phyloP scores from a whole-genome alignment of 2,329 filamentous ascomycete species.

The Gnomoniopsis sp. region DNA sequence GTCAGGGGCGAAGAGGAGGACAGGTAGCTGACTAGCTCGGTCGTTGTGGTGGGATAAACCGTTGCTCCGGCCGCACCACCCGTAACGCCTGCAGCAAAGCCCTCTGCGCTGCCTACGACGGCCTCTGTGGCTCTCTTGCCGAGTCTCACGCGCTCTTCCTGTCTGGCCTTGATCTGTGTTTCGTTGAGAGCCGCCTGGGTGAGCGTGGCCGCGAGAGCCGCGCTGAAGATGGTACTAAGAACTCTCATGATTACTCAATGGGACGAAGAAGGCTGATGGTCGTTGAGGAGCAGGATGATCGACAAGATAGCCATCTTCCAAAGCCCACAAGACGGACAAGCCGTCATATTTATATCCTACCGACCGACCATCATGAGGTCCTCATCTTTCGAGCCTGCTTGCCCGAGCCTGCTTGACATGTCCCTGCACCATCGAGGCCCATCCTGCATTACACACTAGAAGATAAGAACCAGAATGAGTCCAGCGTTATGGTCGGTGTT shows the following conservation, averaged over 20 bases:
- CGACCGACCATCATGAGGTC: background rate
- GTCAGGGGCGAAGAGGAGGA: background rate
- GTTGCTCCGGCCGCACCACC: constrained; percentile 54
- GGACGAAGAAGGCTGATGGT: background rate
- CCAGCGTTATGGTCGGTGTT: background rate
- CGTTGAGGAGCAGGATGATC: background rate
- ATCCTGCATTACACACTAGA: background rate
- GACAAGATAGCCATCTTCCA: background rate
- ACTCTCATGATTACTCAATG: constrained; percentile 1
- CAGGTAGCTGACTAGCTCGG: constrained; percentile 47
- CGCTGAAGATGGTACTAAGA: background rate
- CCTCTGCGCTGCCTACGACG: constrained; percentile 36
- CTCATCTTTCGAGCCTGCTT: background rate
- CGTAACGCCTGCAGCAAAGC: constrained; percentile 50
- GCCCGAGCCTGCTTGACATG: background rate
- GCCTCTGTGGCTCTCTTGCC: constrained; percentile 15
- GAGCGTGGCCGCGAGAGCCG: background rate
- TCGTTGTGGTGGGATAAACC: constrained; percentile 50
- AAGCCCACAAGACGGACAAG: background rate
- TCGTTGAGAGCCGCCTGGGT: constrained; percentile 3
- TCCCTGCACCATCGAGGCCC: background rate
- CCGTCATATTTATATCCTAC: background rate
- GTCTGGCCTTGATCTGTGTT: background rate
- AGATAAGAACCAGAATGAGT: too few species aligned
- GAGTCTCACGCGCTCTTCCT: constrained; percentile 2